phyloP scores from a whole-genome alignment of 1,139 yeast species.

The Candida albicans region DNA sequence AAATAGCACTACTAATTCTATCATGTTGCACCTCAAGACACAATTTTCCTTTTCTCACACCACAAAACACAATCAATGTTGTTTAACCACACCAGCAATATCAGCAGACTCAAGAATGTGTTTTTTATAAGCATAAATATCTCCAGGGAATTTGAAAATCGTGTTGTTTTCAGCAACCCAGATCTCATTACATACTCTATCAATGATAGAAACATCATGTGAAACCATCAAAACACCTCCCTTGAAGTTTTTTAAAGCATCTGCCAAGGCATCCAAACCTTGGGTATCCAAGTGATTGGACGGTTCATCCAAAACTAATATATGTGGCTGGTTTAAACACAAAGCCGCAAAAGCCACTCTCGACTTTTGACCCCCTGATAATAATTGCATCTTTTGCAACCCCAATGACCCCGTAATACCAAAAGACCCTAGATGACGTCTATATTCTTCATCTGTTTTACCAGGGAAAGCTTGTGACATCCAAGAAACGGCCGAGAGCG shows the following conservation, averaged over 20 bases:
- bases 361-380: slow-evolving; percentile 98
- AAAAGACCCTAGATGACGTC: slow-evolving; percentile 94
- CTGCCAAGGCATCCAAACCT: slow-evolving; percentile 93
- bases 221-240: slow-evolving; percentile 98
- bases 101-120: slow-evolving; percentile 79
- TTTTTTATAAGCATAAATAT: slow-evolving; percentile 85
- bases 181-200: slow-evolving; percentile 84
- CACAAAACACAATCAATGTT: slow-evolving; percentile 47
- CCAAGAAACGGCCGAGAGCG: slow-evolving; percentile 90
- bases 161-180: slow-evolving; percentile 92
- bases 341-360: slow-evolving; percentile 97
- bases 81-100: slow-evolving; percentile 83
- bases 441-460: slow-evolving; percentile 91
- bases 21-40: too few relatives aligned
- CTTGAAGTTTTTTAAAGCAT: slow-evolving; percentile 80
- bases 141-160: slow-evolving; percentile 79
- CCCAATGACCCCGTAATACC: slow-evolving; percentile 96
- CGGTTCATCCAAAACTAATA: slow-evolving; percentile 93
- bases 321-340: slow-evolving; percentile 89
- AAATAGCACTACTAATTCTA: too few relatives aligned
- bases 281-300: slow-evolving; percentile 98
- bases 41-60: too few relatives aligned
- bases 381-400: slow-evolving; percentile 80
- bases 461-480: slow-evolving; percentile 91
- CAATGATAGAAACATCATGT: slow-evolving; percentile 91